Base-by-base conservation (phyloP, 192 early-diverging fungal species). In the Coemansia sp. region DNA sequence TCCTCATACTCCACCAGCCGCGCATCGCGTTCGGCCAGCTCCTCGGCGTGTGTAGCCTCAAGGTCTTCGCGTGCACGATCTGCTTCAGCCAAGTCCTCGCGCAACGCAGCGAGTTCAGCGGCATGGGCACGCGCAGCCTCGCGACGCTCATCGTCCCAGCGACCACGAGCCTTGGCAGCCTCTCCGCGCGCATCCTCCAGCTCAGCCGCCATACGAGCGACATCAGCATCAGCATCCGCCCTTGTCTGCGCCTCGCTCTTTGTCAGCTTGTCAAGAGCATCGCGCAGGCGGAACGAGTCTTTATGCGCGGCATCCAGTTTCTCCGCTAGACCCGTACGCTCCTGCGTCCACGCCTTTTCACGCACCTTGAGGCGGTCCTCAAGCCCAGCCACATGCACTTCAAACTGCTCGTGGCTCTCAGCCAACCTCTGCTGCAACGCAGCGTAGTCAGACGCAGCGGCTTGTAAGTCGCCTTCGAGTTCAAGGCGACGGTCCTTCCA, bases 241-340 rank as follows among this genome's bases (percentile, higher is more conserved):
- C 61, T 52, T 5, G 51, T 24, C 69, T 84, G 76, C n/a, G 70
- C 70, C 16, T 71, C 67, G 29, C 73, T 71, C 51, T 71, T 75
- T 12, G 72, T 70, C 67, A 76, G 12, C 8, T 41, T n/a, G 36
- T 78, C 81, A 43, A 84, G 65, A 3, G 70, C 73, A 24, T 84
- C 76, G 33, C 81, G 81, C n/a, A 84, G 62, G 47, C 60, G 55
- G 67, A 78, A 84, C 16, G 73, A 73, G 43, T 84, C 81, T 68
- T 84, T 84, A 57, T 84, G 76, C 20, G 81, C 81, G 1, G 67
- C 52, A 60, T 84, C 81, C 18, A 84, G 81, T 68, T 84, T 84
- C 44, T 66, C 76, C 34, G 78, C 36, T 16, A 84, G 66, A 1
- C 70, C 59, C 2, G 55, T 59, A 51, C 81, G 81, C 74, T 84